Base-by-base conservation (phyloP, 2,329 filamentous ascomycete species). In the Penicillium sp. region DNA sequence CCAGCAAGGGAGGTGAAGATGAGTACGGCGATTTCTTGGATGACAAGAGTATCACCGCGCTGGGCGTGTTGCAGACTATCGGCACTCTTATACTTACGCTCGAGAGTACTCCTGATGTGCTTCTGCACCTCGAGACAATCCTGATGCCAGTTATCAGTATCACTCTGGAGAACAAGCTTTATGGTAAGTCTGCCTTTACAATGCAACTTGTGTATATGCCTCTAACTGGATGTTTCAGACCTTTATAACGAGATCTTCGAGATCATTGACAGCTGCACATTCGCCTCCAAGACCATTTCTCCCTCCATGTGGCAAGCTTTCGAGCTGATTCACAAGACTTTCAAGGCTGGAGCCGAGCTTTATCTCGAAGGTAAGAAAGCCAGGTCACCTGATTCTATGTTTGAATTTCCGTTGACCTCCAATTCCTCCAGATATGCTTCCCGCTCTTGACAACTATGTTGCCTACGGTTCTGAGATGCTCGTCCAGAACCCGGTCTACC, bases 251-350 rank as follows among this genome's bases (percentile, higher is more conserved):
- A 99, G 69, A 84, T 97, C 4, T 99, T 99, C 61, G 93, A 99
- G 73, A 99, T 99, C 62, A 95, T 99, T 61, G 93, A 99, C 70
- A 96, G 90, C 78, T 99, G 93, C 78, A 99, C 93, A 7, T 99
- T 97, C 69, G 89, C 93, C 10, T 92, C 93, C 54, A 99, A 97
- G 78, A 82, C 83, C 50, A 97, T 99, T 60, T 96, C 93, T 1
- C 83, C 87, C 9, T 95, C 89, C 35, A 99, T 99, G 93, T 99
- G 93, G 93, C 86, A 92, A 72, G 92, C 93, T 2, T 99, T 99
- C 68, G 91, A 95, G 74, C 80, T 97, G 37, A 95, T 99, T 56
- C 92, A 97, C 73, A 83, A 88, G 58, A 96, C 92, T 1, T 99
- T 99, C 78, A 97, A 97, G 75, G 88, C 89, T 50, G 93, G 93